Base-by-base conservation (phyloP, 2,329 filamentous ascomycete species). In the Cercospora brassicicola region DNA sequence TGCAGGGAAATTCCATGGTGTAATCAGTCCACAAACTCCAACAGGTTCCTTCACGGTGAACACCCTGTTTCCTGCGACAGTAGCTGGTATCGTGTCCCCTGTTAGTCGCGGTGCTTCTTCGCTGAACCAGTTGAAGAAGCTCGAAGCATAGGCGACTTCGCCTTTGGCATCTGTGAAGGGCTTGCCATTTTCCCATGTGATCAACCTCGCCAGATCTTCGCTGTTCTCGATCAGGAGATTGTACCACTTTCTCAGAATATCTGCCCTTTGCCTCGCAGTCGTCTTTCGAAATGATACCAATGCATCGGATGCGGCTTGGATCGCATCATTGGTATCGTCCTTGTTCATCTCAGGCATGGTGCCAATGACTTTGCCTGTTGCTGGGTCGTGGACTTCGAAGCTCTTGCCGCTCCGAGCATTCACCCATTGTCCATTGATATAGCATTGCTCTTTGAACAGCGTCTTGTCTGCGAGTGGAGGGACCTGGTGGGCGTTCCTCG, bases 391-490 rank as follows among this genome's bases (percentile, higher is more conserved):
- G 67, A 97, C 92, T 78, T 95, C 90, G 80, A 98, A 99, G 56
- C 93, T 97, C 86, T 96, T 89, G 77, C 93, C 92, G 0, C 93
- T 96, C 76, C 89, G 88, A 74, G 94, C 92, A 74, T 87, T 86
- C 70, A 96, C 87, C 92, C 94, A 99, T 86, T 96, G 87, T 76
- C 95, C 95, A 79, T 99, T 94, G 77, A 98, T 89, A 78, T 94
- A 97, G 76, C 89, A 82, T 78, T 94, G 87, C 74, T 90, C 88
- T 83, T 96, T 97, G 76, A 98, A 87, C 68, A 99, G 87, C 26
- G 80, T 82, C 70, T 81, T 80, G 74, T 85, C 83, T 68, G 80
- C 84, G 69, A 85, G 80, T 30, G 78, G 69, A n/a, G 69, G 71
- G 18, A 72, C 68, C n/a, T 66, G 68, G 53, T 73, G 71, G 18